Evolutionary conservation across 768 basidiomycete genomes (phyloP), one percentile per base, ranked within the genome.

Genomic region (Pleurotus salmoneostramineus): DNA sequence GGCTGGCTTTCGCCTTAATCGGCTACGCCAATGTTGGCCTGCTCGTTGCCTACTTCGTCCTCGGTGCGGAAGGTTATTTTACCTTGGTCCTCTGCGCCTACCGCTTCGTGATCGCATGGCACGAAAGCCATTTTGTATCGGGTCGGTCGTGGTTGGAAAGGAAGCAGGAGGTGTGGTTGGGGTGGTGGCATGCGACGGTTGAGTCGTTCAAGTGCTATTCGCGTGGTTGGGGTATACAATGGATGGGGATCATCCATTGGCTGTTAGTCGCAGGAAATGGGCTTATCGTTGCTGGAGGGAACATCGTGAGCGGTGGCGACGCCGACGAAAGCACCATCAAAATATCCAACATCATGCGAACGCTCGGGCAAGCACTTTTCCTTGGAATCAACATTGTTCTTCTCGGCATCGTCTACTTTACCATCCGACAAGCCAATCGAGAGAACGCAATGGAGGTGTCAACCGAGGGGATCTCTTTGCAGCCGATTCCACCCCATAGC

Each of bases 31-130:
- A 15, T 14, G 64, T 65, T 6, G 35, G 60, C 6, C 59, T 74
- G 5, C 65, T 74, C 56, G 58, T 74, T n/a, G 73, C 70, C 7
- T 72, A 69, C 44, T 68, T 70, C 58, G 63, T 68, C 10, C 54
- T 71, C 21, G 66, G 67, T 6, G 69, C 71, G 5, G 71, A 72
- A 51, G 71, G 71, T 7, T 72, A 71, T 51, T 72, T 72, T 52
- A 69, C 71, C 0, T 60, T 71, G 43, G 71, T 72, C 42, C 64
- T 74, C 3, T 73, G 72, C 57, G 60, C 72, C 5, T 72, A 69
- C 56, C 69, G 72, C 11, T 73, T 72, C 65, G 64, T 74, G 54
- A 66, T 72, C 27, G 69, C 68, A 11, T 74, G 73, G 73, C 73
- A 74, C 31, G 65, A 71, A 48, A 70, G 69, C 48, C 73, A 73